Percentiles rank a stretch among this genome's conserved stretches.
Conservation (phyloP, 2,329 filamentous ascomycete species). For the Dothistroma pini region DNA sequence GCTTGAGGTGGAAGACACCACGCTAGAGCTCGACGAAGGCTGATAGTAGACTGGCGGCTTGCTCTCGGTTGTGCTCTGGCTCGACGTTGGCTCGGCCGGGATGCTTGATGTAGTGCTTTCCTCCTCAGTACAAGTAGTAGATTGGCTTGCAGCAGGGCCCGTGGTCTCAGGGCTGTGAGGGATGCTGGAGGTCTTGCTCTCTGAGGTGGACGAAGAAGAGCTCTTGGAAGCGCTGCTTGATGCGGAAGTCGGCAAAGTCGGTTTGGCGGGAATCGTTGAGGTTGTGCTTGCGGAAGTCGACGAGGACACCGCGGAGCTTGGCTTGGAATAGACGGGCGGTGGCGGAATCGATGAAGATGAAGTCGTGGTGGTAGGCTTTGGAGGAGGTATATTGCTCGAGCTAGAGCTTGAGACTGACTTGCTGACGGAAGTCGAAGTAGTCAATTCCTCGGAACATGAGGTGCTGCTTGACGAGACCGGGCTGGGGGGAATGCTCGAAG, state of each 20-base stretch:
- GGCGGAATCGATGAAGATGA: too few species aligned
- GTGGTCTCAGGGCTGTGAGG: not conserved
- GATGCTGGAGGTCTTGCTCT: not conserved
- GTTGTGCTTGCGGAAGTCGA: too few species aligned
- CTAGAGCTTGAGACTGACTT: not conserved
- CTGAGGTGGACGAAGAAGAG: not conserved
- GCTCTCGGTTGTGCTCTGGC: constrained; percentile 5
- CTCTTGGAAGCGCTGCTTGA: not conserved
- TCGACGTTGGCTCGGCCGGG: not conserved
- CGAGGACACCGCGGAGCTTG: too few species aligned
- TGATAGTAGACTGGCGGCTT: constrained; percentile 2
- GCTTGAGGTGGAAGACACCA: not conserved
- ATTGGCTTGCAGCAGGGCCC: not conserved
- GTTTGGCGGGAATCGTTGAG: too few species aligned
- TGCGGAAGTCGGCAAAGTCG: not conserved
- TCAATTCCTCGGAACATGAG: constrained; percentile 6
- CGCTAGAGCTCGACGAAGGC: not conserved
- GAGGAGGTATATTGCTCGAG: too few species aligned
- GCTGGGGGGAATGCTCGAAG: too few species aligned
- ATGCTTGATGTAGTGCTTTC: not conserved
- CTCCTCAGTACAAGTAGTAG: constrained; percentile 6
- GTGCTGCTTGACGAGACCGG: too few species aligned
- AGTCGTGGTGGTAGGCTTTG: too few species aligned
- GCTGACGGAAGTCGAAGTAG: constrained; percentile 5
- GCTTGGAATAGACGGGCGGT: too few species aligned